Conservation (phyloP, 371 early-diverging fungal species). For the Mortierella sp. region DNA sequence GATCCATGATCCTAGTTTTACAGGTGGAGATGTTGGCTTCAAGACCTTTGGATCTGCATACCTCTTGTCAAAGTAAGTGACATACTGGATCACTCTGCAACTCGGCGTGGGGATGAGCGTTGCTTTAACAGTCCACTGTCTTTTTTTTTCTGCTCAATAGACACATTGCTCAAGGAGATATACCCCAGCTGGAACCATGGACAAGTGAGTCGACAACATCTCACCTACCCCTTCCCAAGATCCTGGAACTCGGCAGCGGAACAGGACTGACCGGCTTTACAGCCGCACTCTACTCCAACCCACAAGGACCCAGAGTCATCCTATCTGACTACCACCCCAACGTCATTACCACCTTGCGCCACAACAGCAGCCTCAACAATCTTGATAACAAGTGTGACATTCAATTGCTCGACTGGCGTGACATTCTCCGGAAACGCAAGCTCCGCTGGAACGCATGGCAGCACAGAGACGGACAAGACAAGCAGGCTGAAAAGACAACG, state of each 20-base stretch:
- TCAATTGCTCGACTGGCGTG: constrained; percentile 48
- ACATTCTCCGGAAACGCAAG: constrained; percentile 33
- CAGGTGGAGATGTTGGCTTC: constrained; percentile 53
- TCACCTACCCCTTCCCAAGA: constrained; percentile 29
- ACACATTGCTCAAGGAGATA: constrained; percentile 56
- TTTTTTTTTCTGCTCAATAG: constrained; percentile 18
- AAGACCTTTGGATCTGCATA: constrained; percentile 58
- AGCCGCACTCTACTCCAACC: constrained; percentile 40
- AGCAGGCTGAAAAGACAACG: not conserved
- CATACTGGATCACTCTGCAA: not conserved
- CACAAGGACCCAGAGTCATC: constrained; percentile 43
- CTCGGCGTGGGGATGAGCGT: not conserved
- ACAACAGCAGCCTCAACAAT: constrained; percentile 39
- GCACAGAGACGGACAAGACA: not conserved
- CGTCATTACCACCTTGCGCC: constrained; percentile 34
- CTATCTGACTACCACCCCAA: constrained; percentile 56
- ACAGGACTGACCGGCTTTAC: constrained; percentile 51
- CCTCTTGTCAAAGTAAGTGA: constrained; percentile 50
- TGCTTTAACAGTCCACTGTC: not conserved
- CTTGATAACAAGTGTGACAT: constrained; percentile 42
- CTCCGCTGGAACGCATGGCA: constrained; percentile 20
- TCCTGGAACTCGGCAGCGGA: constrained; percentile 53
- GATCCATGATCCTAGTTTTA: constrained; percentile 57
- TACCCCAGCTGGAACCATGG: constrained; percentile 55
- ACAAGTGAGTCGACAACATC: constrained; percentile 20